A percentile compares a stretch with the other conserved stretches of the same genome.
These are phyloP conservation scores for Solanum chiquidenum DNA, from an alignment of 257 asterid species.

Conservation along the genomic window DNA sequence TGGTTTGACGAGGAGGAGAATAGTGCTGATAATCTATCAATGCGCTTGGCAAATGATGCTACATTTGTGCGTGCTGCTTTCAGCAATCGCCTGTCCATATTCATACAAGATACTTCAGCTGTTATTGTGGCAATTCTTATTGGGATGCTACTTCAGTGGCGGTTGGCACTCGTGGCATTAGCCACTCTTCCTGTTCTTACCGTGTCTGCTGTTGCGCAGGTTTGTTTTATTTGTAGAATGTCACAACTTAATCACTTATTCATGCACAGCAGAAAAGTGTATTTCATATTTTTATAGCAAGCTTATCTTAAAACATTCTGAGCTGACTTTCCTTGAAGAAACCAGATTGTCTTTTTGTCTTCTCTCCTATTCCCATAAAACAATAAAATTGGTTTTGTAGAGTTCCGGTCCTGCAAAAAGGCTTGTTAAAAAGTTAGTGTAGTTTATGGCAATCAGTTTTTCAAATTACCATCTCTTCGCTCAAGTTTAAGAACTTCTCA, in stretches of 20 bases:
- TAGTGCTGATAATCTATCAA: slow-evolving; percentile 96
- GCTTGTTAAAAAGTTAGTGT: background rate
- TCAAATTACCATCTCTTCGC: background rate
- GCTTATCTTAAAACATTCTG: background rate
- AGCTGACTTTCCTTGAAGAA: background rate
- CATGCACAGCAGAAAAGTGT: background rate
- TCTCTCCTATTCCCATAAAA: background rate
- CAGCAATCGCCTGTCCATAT: slow-evolving; percentile 94
- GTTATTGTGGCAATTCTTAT: slow-evolving; percentile 86
- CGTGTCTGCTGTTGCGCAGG: slow-evolving; percentile 97
- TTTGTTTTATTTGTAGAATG: slow-evolving; percentile 9
- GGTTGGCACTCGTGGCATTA: slow-evolving; percentile 93
- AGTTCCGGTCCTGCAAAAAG: background rate
- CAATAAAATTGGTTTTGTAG: background rate
- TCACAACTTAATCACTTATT: background rate
- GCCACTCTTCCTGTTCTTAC: slow-evolving; percentile 88
- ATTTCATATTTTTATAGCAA: background rate
- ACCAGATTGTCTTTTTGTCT: background rate
- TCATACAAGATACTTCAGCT: slow-evolving; percentile 95
- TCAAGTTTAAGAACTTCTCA: background rate
- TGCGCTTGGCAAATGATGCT: slow-evolving; percentile 99
- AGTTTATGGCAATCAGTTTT: background rate
- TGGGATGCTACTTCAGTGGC: slow-evolving; percentile 93
- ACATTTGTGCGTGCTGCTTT: slow-evolving; percentile 99
- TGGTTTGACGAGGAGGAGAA: slow-evolving; percentile 99